Conservation (phyloP, 78 protist genomes). For the Speleostelium caveatum region DNA sequence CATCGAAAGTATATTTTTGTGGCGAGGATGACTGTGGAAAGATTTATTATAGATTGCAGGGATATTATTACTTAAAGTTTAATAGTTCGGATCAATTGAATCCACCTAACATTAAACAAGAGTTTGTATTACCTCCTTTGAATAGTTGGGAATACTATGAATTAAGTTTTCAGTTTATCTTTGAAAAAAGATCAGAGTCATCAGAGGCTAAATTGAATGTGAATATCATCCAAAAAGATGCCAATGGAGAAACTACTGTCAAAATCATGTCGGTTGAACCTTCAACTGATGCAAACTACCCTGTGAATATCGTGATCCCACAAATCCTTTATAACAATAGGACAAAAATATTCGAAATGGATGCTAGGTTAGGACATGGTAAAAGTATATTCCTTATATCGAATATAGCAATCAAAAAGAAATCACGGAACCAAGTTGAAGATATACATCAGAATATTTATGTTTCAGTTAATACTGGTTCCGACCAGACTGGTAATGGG, state of each 20-base stretch:
- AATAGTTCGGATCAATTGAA: neutral
- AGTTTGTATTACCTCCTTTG: neutral
- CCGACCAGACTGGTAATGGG: slow-evolving; percentile 29
- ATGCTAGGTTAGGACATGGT: too few species aligned
- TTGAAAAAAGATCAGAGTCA: neutral
- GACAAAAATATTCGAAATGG: neutral
- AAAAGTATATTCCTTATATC: neutral
- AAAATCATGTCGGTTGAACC: neutral
- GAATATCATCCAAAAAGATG: too few species aligned
- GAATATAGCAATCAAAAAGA: neutral
- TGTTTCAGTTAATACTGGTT: slow-evolving; percentile 29
- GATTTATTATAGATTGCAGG: slow-evolving; percentile 14
- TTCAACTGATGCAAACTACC: neutral
- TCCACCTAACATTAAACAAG: neutral
- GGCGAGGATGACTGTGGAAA: slow-evolving; percentile 63
- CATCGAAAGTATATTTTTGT: slow-evolving; percentile 24
- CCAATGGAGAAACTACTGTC: too few species aligned
- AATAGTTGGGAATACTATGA: neutral
- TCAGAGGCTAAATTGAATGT: neutral
- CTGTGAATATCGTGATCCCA: too few species aligned
- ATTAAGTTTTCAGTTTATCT: neutral
- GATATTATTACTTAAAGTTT: slow-evolving; percentile 45
- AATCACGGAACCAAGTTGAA: neutral
- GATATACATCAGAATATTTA: neutral
- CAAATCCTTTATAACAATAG: too few species aligned